Conservation (phyloP, 2,329 filamentous ascomycete genomes). For the Cordyceps tenuipes region DNA sequence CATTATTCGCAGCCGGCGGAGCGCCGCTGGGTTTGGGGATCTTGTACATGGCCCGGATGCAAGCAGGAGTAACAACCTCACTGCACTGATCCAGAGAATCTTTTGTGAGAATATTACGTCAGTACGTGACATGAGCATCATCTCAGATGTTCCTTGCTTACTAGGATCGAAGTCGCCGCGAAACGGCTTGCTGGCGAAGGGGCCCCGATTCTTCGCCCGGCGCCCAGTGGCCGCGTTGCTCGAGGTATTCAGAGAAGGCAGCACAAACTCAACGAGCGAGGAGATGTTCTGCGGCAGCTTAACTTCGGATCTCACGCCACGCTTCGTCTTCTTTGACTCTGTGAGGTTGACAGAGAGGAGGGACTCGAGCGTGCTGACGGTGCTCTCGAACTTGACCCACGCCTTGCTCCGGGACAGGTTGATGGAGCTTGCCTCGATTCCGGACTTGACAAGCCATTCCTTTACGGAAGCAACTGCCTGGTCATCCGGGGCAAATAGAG, state of each 20-base stretch:
- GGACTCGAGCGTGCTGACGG: constrained; percentile 22
- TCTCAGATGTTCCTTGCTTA: background rate
- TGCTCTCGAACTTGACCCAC: constrained; percentile 25
- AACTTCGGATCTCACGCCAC: constrained; percentile 27
- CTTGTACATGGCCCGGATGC: constrained; percentile 38
- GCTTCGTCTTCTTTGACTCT: constrained; percentile 17
- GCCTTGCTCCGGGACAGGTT: constrained; percentile 37
- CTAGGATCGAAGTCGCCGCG: background rate
- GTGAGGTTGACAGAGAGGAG: background rate
- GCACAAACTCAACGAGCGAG: constrained; percentile 31
- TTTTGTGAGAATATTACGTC: background rate
- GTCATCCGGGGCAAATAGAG: constrained; percentile 11
- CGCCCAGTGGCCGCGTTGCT: background rate
- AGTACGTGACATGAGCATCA: background rate
- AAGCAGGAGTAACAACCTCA: constrained; percentile 45
- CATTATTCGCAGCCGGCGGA: constrained; percentile 20
- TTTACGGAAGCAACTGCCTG: constrained; percentile 42
- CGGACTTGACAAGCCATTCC: constrained; percentile 43
- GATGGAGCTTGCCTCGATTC: constrained; percentile 39
- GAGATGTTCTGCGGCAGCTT: constrained; percentile 27
- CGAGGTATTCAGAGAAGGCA: constrained; percentile 17
- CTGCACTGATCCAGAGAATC: constrained; percentile 30
- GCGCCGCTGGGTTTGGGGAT: constrained; percentile 19
- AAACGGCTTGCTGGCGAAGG: background rate
- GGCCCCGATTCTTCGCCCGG: background rate